Conservation (phyloP, 1,139 yeast species). For the Sugiyamaella novakii region DNA sequence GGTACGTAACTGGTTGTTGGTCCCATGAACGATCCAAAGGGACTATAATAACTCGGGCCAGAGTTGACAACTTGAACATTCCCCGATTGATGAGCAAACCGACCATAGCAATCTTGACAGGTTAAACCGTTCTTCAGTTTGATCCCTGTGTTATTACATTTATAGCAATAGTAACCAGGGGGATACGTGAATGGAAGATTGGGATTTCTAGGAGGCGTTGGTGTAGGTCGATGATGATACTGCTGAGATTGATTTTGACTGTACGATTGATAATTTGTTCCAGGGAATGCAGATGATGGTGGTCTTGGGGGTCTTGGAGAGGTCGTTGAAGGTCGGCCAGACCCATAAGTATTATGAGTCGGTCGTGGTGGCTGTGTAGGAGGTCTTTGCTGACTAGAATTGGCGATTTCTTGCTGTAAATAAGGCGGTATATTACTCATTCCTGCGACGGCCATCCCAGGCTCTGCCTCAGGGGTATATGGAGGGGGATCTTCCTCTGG, state of each 20-base stretch:
- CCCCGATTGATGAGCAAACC: slow-evolving; percentile 51
- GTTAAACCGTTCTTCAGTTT: slow-evolving; percentile 64
- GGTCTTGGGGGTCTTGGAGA: slow-evolving; percentile 17
- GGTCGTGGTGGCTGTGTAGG: slow-evolving; percentile 1
- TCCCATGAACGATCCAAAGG: slow-evolving; percentile 9
- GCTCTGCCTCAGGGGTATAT: slow-evolving; percentile 31
- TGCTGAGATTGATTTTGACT: slow-evolving; percentile 8
- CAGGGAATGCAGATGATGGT: slow-evolving; percentile 12
- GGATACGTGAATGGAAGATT: slow-evolving; percentile 72
- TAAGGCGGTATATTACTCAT: slow-evolving; percentile 20
- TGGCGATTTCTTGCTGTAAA: slow-evolving; percentile 8
- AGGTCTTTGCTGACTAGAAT: not conserved
- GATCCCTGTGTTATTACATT: slow-evolving; percentile 76
- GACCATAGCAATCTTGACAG: slow-evolving; percentile 73
- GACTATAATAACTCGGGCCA: slow-evolving; percentile 7
- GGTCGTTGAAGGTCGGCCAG: not conserved
- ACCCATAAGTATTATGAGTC: not conserved
- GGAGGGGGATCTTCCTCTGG: slow-evolving; percentile 37
- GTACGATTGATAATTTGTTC: slow-evolving; percentile 10
- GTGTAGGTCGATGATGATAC: not conserved
- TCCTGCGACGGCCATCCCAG: slow-evolving; percentile 24
- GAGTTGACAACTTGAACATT: slow-evolving; percentile 22
- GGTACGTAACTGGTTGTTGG: slow-evolving; percentile 15
- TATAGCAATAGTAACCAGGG: slow-evolving; percentile 58
- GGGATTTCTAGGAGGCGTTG: slow-evolving; percentile 25